These are phyloP conservation scores for Monosporozyma yasuniensis DNA, from an alignment of 805 yeast genomes.

Conservation along the genomic window DNA sequence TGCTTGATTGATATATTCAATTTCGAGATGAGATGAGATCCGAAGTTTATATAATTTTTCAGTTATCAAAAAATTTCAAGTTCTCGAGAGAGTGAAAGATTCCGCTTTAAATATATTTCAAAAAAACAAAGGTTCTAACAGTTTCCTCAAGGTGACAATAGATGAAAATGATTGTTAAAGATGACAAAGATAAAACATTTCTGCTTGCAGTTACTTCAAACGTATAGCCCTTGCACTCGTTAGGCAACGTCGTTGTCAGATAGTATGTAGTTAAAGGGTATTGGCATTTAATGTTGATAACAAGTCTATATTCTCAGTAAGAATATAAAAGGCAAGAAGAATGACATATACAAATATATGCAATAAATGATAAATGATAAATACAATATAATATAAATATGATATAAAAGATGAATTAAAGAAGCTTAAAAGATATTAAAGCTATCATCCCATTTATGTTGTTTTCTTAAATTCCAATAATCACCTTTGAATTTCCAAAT, in stretches of 20 bases:
- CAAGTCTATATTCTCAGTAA: too few relatives aligned
- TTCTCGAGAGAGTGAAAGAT: not conserved
- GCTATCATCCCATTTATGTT: slow-evolving; percentile 39
- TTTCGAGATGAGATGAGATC: not conserved
- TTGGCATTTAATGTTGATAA: not conserved
- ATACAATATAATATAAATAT: not conserved
- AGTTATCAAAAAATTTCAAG: not conserved
- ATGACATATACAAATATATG: too few relatives aligned
- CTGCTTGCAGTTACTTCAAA: not conserved
- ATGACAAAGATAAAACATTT: not conserved
- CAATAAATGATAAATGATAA: not conserved
- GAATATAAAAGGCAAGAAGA: too few relatives aligned
- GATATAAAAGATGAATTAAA: not conserved
- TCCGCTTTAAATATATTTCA: not conserved
- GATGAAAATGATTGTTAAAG: not conserved
- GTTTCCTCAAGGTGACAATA: not conserved
- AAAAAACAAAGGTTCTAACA: not conserved
- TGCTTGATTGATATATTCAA: not conserved
- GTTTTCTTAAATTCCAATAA: slow-evolving; percentile 67
- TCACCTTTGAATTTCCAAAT: slow-evolving; percentile 63
- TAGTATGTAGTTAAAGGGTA: not conserved
- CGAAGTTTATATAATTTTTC: not conserved
- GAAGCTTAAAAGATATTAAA: slow-evolving; percentile 47
- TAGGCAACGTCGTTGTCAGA: not conserved
- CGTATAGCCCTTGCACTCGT: not conserved